Evolutionary conservation across 2,329 filamentous ascomycete species (phyloP), one percentile per base, ranked within the genome.

Genomic region (Ascochyta clinopodiicola): DNA sequence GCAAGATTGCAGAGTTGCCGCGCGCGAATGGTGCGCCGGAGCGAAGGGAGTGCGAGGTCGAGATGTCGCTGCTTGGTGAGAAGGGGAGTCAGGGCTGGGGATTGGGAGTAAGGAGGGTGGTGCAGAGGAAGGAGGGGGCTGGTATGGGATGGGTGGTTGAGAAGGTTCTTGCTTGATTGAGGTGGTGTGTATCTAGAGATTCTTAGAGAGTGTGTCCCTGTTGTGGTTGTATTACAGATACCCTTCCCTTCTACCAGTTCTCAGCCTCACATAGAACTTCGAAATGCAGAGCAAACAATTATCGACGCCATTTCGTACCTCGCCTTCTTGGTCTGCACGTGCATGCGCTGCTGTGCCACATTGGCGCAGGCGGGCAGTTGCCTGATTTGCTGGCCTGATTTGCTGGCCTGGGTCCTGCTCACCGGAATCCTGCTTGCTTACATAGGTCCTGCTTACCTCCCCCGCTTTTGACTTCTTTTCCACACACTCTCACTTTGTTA

Each of bases 51-150:
- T 92, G 90, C 66, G 96, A 90, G 85, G 90, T 96, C 2, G 85
- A 94, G 62, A 88, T 93, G 43, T 89, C 88, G 62, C 72, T 98
- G 61, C 79, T 87, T 46, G 88, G 90, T 0, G 90, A 92, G 68
- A 85, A 83, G 57, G 78, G 82, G 0, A 81, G 85, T 0, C 81
- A 87, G 64, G 91, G 92, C 0, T 97, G 93, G 93, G 89, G 91
- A 12, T 75, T 99, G 72, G 90, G 91, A 3, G 88, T 90, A n/a
- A 88, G 87, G 77, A 96, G 90, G 78, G 89, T 98, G 37, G 82
- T 86, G 66, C 94, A 98, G 79, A 87, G 78, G 76, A 92, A 88
- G 77, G 84, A 91, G 56, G 72, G 81, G 1, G 89, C 86, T 35
- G 86, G 66, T 12, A 57, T 85, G 63, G 90, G 89, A 0, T 96